phyloP scores from a whole-genome alignment of 345 rosid genomes.

The Acer campestre region DNA sequence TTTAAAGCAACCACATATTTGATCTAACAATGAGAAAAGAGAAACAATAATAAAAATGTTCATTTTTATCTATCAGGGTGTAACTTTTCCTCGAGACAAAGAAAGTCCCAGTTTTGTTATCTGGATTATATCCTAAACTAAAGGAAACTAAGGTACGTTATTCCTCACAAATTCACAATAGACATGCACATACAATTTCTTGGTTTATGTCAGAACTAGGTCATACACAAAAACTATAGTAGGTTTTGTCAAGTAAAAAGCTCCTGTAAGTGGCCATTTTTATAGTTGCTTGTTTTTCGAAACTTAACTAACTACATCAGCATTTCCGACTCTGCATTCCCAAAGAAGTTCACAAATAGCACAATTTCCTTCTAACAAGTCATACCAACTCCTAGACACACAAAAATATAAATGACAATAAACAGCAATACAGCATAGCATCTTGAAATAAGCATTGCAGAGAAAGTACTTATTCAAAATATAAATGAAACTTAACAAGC shows the following conservation, averaged over 20 bases:
- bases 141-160: not conserved
- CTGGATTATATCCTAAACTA: not conserved
- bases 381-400: not conserved
- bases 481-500: conserved; percentile 8
- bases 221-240: not conserved
- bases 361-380: not conserved
- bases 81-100: not conserved
- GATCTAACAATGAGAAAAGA: not conserved
- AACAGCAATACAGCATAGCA: not conserved
- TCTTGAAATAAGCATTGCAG: not conserved
- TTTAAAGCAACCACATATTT: not conserved
- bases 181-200: not conserved
- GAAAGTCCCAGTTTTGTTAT: not conserved
- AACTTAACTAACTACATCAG: not conserved
- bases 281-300: not conserved
- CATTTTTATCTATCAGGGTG: not conserved
- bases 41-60: not conserved
- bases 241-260: not conserved
- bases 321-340: not conserved
- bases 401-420: not conserved
- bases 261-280: too few species aligned
- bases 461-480: not conserved
- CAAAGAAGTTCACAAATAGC: not conserved
- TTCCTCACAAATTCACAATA: not conserved
- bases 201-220: not conserved